Evolutionary conservation across 73 alveolate species (phyloP).

Genomic region (Paramecium caudatum): DNA sequence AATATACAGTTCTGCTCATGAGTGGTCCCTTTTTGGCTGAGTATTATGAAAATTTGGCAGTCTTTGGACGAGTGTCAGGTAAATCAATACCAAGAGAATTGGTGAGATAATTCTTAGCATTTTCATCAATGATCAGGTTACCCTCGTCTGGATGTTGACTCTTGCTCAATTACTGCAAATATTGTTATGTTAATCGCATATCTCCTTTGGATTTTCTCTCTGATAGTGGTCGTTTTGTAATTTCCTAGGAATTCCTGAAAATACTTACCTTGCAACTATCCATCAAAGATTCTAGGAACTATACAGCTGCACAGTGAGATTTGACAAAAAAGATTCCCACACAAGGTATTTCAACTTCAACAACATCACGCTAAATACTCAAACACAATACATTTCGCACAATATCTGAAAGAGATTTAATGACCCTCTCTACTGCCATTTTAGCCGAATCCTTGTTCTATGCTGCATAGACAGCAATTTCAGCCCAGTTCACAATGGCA

Average conservation of each 20-base stretch:
- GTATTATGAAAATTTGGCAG: conserved; percentile 22
- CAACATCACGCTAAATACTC: conserved; percentile 55
- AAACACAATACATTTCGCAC: conserved; percentile 63
- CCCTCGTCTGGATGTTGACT: conserved; percentile 39
- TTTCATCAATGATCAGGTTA: conserved; percentile 60
- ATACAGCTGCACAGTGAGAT: conserved; percentile 70
- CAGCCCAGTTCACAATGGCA: conserved; percentile 72
- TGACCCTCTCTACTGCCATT: conserved; percentile 72
- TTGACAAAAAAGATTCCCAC: conserved; percentile 74
- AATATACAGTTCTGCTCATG: conserved; percentile 55
- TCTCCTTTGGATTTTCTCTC: conserved; percentile 75
- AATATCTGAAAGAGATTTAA: conserved; percentile 69
- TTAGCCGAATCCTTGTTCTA: conserved; percentile 74
- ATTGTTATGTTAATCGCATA: conserved; percentile 64
- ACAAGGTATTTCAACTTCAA: conserved; percentile 75
- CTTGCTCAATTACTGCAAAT: neutral
- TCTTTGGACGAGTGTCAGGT: conserved; percentile 54
- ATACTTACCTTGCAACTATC: neutral
- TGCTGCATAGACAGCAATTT: conserved; percentile 72
- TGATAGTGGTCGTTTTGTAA: conserved; percentile 75
- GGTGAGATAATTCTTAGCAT: conserved; percentile 66
- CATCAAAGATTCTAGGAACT: conserved; percentile 71
- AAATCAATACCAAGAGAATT: conserved; percentile 68
- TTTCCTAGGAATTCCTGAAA: neutral
- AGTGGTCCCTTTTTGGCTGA: conserved; percentile 24